Evolutionary conservation across 306 rosid genomes (phyloP).

Genomic region (Oxytropis ochrocephala): DNA sequence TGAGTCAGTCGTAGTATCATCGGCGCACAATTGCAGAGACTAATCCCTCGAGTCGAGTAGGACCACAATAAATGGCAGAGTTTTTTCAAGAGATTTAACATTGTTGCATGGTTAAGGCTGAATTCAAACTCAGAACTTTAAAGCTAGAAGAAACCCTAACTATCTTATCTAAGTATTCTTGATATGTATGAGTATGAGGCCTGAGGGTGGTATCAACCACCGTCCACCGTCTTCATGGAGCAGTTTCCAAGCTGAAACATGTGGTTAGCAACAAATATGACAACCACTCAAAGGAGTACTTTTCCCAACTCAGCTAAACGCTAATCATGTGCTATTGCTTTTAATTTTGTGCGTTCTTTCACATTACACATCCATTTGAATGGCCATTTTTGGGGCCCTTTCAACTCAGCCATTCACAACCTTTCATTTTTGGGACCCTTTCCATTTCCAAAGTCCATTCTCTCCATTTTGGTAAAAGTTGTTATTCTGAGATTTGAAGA

Average conservation of each 20-base stretch:
- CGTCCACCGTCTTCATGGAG: background rate
- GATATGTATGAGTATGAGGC: no score
- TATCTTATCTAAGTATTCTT: no score
- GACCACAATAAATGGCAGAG: no score
- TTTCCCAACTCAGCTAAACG: background rate
- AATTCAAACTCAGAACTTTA: no score
- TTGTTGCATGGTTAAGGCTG: no score
- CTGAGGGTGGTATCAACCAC: no score
- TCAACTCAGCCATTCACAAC: background rate
- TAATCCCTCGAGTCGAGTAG: no score
- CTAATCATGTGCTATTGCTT: background rate
- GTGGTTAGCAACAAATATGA: conserved; percentile 11
- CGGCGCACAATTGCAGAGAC: no score
- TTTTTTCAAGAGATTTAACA: no score
- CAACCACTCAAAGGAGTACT: background rate
- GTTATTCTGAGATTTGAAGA: background rate
- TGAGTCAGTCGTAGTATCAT: no score
- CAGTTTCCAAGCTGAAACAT: background rate
- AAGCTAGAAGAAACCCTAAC: no score
- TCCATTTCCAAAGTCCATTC: background rate
- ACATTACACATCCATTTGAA: background rate
- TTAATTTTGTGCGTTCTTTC: background rate
- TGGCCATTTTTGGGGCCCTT: background rate
- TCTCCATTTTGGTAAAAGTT: background rate
- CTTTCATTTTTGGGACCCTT: background rate